These are phyloP conservation scores for Vachellia collinsii DNA, from an alignment of 306 rosid species.

Conservation along the genomic window DNA sequence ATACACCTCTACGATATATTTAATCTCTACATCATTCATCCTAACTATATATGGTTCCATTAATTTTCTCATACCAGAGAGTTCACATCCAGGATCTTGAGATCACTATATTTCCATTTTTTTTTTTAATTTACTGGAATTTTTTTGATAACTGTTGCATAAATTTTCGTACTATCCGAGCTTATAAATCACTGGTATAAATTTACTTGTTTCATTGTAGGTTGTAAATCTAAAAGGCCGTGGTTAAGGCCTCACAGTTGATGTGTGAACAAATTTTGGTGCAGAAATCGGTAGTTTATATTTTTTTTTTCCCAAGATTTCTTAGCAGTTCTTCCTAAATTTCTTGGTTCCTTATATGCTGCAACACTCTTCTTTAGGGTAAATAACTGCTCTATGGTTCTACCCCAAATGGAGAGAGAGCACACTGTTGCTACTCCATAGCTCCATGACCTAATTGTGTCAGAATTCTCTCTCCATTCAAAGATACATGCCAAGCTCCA, in stretches of 20 bases:
- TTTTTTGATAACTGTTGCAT: background rate
- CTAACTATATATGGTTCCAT: background rate
- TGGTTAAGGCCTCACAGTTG: conserved; percentile 53
- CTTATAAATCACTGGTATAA: background rate
- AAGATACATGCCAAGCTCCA: too few species aligned
- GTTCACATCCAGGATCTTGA: background rate
- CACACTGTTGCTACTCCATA: too few species aligned
- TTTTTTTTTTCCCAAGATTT: too few species aligned
- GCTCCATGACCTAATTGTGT: too few species aligned
- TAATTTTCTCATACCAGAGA: background rate
- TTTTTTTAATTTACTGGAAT: conserved; percentile 7
- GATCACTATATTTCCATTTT: background rate
- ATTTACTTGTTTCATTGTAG: conserved; percentile 38
- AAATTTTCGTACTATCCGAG: background rate
- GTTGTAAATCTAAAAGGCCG: conserved; percentile 48
- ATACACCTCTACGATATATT: too few species aligned
- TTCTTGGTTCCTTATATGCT: conserved; percentile 38
- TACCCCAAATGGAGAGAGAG: too few species aligned
- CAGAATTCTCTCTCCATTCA: too few species aligned
- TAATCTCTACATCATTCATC: background rate
- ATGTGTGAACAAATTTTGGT: conserved; percentile 42
- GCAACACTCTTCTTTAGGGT: too few species aligned
- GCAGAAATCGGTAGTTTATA: too few species aligned
- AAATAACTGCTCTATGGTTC: too few species aligned
- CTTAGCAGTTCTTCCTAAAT: too few species aligned